Conservation (phyloP, 2,329 filamentous ascomycete species). For the Pseudocercospora pini-densiflorae region DNA sequence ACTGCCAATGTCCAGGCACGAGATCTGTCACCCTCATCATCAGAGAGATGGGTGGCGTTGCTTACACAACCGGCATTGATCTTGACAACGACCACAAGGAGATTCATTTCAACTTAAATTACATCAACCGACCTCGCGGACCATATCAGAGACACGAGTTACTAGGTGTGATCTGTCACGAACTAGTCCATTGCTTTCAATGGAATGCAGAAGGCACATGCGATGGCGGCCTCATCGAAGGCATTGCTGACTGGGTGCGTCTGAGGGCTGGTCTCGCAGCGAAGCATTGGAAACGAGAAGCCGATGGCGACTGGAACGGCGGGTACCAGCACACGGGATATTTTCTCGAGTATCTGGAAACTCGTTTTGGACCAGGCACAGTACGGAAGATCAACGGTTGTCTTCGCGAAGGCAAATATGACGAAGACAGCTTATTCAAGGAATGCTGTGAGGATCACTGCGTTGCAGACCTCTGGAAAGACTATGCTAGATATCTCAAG, state of each 20-base stretch:
- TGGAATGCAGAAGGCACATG: conserved; percentile 66
- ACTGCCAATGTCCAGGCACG: conserved; percentile 58
- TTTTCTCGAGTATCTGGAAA: conserved; percentile 85
- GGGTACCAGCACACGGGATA: conserved; percentile 92
- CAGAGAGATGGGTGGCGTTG: conserved; percentile 75
- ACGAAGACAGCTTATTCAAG: conserved; percentile 54
- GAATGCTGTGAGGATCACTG: conserved; percentile 54
- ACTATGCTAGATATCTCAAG: conserved; percentile 65
- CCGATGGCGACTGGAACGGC: conserved; percentile 73
- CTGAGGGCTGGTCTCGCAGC: conserved; percentile 73
- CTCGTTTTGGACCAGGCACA: conserved; percentile 57
- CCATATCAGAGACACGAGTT: conserved; percentile 62
- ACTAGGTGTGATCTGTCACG: conserved; percentile 82
- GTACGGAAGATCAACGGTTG: conserved; percentile 67
- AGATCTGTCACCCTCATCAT: conserved; percentile 85
- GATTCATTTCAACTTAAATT: conserved; percentile 82
- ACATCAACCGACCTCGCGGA: conserved; percentile 58
- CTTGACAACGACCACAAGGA: conserved; percentile 89
- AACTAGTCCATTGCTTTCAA: conserved; percentile 95
- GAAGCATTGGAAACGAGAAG: conserved; percentile 76
- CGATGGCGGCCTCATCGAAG: conserved; percentile 79
- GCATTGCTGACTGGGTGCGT: conserved; percentile 91
- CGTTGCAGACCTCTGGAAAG: conserved; percentile 73
- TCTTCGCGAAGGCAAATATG: conserved; percentile 66
- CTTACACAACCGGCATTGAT: conserved; percentile 82